Percentiles rank a stretch among this genome's conserved stretches.
These are phyloP conservation scores for Dactylellina drechsleri DNA, from an alignment of 2,329 filamentous ascomycete genomes.

Conservation along the genomic window DNA sequence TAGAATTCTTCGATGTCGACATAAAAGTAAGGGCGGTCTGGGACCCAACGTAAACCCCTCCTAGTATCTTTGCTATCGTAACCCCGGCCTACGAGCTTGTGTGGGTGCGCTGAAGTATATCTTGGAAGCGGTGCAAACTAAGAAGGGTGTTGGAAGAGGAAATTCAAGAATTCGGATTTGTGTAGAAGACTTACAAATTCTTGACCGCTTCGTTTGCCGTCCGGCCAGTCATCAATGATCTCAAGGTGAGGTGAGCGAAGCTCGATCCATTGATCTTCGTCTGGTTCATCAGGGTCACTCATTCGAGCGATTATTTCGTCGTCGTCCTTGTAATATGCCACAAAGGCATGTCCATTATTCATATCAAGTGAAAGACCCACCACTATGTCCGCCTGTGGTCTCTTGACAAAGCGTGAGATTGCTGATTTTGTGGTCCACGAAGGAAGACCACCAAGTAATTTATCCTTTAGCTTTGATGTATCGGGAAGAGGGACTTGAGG, in stretches of 20 bases:
- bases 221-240: constrained; percentile 20
- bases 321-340: constrained; percentile 41
- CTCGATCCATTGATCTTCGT: constrained; percentile 12
- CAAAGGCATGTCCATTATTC: constrained; percentile 5
- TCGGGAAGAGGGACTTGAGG: constrained; percentile 44
- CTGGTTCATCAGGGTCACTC: constrained; percentile 1
- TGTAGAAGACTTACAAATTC: constrained; percentile 16
- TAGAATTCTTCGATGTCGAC: constrained; percentile 26
- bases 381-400: constrained; percentile 42
- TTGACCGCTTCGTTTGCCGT: too few species aligned
- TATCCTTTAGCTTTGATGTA: constrained; percentile 48
- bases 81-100: constrained; percentile 22
- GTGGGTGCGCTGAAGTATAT: constrained; percentile 33
- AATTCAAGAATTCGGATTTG: not conserved
- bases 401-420: constrained; percentile 35
- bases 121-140: constrained; percentile 4
- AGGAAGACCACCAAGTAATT: constrained; percentile 26
- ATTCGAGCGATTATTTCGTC: constrained; percentile 25
- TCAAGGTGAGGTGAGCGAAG: constrained; percentile 9
- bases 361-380: constrained; percentile 32
- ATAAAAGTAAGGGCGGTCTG: constrained; percentile 22
- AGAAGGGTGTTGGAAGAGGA: not conserved
- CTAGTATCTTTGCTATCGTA: not conserved
- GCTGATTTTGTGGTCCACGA: constrained; percentile 51
- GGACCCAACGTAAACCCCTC: constrained; percentile 14